These are phyloP conservation scores for Yamadazyma philogaea DNA, from an alignment of 805 yeast species.

Conservation along the genomic window DNA sequence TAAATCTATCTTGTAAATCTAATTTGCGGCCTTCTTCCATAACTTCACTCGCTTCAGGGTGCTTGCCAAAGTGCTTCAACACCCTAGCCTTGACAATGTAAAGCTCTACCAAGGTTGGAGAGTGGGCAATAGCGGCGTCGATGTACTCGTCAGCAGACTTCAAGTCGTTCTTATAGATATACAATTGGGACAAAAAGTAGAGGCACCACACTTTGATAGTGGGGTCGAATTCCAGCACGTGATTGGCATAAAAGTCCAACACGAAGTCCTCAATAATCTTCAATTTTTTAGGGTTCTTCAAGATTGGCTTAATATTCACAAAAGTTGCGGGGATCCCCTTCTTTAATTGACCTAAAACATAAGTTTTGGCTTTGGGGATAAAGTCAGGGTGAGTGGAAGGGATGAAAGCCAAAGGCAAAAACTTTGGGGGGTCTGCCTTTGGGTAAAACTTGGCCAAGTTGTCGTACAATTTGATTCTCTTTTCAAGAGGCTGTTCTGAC, in stretches of 20 bases:
- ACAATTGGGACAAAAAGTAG: conserved; percentile 78
- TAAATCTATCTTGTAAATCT: conserved; percentile 87
- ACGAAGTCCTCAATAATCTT: conserved; percentile 54
- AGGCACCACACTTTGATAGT: conserved; percentile 62
- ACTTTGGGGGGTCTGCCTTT: conserved; percentile 73
- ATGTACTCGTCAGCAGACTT: conserved; percentile 53
- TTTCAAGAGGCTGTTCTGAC: conserved; percentile 37
- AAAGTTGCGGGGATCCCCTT: conserved; percentile 91
- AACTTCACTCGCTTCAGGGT: conserved; percentile 56
- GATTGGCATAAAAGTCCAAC: conserved; percentile 39
- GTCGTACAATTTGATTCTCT: conserved; percentile 59
- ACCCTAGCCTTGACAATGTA: conserved; percentile 79
- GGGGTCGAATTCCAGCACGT: conserved; percentile 37
- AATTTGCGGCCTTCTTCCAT: conserved; percentile 70
- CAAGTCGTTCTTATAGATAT: conserved; percentile 53
- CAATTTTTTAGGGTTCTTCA: conserved; percentile 42
- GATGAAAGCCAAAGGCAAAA: conserved; percentile 73
- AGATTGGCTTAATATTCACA: conserved; percentile 78
- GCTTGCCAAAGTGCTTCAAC: conserved; percentile 65
- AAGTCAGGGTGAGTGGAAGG: conserved; percentile 51
- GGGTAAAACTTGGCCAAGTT: conserved; percentile 73
- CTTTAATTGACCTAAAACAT: conserved; percentile 58
- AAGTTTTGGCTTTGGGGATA: conserved; percentile 45
- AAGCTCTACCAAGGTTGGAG: conserved; percentile 84
- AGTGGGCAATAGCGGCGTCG: conserved; percentile 61